Evolutionary conservation across 805 yeast species (phyloP).

Genomic region (Wickerhamomyces subpelliculosus): DNA sequence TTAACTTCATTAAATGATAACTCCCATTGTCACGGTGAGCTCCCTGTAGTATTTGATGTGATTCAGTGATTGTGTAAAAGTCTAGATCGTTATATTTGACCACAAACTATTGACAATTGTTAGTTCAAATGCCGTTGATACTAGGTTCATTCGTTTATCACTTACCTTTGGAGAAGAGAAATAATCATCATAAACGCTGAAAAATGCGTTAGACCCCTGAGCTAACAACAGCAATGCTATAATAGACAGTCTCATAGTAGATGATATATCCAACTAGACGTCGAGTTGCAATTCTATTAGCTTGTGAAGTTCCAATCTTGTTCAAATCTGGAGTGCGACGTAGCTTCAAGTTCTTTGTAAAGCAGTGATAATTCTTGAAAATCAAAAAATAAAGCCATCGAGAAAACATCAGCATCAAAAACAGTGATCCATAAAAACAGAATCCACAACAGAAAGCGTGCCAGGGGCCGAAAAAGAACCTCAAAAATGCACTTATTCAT

Average conservation of each 20-base stretch:
- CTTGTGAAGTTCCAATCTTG: too few species aligned
- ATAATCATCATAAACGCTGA: conserved; percentile 15
- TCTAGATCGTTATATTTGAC: conserved; percentile 6
- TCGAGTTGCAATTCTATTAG: too few species aligned
- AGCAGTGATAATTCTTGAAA: too few species aligned
- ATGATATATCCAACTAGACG: background rate
- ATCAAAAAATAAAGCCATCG: too few species aligned
- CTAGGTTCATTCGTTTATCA: background rate
- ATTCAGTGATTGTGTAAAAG: conserved; percentile 1
- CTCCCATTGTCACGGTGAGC: background rate
- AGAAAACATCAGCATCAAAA: too few species aligned
- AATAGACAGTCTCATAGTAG: background rate
- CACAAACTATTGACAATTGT: conserved; percentile 5
- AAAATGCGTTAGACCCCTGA: conserved; percentile 4
- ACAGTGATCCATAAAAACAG: too few species aligned
- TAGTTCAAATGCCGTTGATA: background rate
- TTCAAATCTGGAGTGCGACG: too few species aligned
- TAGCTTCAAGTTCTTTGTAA: too few species aligned
- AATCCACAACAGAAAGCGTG: too few species aligned
- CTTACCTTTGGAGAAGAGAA: conserved; percentile 17
- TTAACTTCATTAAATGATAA: background rate
- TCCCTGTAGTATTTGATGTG: background rate
- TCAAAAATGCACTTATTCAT: too few species aligned
- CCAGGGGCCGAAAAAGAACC: too few species aligned
- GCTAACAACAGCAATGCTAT: background rate